phyloP scores from a whole-genome alignment of 768 basidiomycete species.

The Podaxis pistillaris region DNA sequence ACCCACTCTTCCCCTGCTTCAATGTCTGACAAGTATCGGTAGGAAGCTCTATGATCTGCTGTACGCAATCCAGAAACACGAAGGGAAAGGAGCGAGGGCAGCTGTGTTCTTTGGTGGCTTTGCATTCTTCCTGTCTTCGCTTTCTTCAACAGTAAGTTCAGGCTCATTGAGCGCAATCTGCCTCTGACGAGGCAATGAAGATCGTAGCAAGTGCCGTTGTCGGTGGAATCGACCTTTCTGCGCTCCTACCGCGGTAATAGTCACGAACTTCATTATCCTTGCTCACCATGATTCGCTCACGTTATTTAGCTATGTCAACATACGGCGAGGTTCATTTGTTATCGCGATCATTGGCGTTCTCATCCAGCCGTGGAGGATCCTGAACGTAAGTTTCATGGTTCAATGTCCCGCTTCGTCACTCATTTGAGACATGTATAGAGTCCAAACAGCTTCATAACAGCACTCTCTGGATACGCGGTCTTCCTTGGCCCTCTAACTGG shows the following conservation, averaged over 20 bases:
- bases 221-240: slow-evolving; percentile 33
- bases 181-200: neutral
- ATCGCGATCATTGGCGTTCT: slow-evolving; percentile 27
- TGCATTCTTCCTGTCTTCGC: slow-evolving; percentile 29
- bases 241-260: slow-evolving; percentile 22
- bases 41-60: slow-evolving; percentile 32
- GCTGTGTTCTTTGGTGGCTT: slow-evolving; percentile 31
- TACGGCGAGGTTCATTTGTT: slow-evolving; percentile 30
- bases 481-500: slow-evolving; percentile 31
- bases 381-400: slow-evolving; percentile 21
- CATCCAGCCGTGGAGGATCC: slow-evolving; percentile 31
- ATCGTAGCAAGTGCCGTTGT: slow-evolving; percentile 30
- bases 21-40: neutral
- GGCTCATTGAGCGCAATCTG: neutral
- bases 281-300: neutral
- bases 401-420: neutral
- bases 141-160: slow-evolving; percentile 26
- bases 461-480: slow-evolving; percentile 29
- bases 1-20: neutral
- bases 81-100: slow-evolving; percentile 26
- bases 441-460: slow-evolving; percentile 27
- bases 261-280: neutral
- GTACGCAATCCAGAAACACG: slow-evolving; percentile 28
- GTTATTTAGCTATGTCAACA: slow-evolving; percentile 22
- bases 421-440: slow-evolving; percentile 9